Conservation (phyloP, 164 flowering plant species). For the Stephania cephalantha region DNA sequence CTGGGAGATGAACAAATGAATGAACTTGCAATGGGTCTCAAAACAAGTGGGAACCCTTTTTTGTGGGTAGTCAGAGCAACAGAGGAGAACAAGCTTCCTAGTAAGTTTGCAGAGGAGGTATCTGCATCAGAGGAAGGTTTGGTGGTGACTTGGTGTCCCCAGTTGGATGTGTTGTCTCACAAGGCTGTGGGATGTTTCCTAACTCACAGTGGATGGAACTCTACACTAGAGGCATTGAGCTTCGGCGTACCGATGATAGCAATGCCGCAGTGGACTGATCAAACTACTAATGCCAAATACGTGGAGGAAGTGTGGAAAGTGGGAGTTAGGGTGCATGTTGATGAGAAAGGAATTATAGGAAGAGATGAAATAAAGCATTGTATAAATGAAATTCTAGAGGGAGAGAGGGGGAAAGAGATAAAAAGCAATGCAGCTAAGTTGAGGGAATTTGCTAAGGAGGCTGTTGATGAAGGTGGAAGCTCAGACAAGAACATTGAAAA, state of each 20-base stretch:
- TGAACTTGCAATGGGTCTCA: constrained; percentile 29
- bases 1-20: constrained; percentile 23
- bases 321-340: constrained; percentile 31
- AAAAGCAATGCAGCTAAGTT: constrained; percentile 32
- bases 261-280: constrained; percentile 47
- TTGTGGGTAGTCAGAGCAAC: constrained; percentile 43
- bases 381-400: constrained; percentile 40
- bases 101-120: constrained; percentile 23
- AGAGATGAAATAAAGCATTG: constrained; percentile 31
- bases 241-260: constrained; percentile 52
- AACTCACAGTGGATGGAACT: constrained; percentile 58
- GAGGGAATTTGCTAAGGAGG: constrained; percentile 38
- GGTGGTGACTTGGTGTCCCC: constrained; percentile 42
- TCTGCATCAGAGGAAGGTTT: constrained; percentile 22
- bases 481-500: constrained; percentile 39
- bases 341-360: constrained; percentile 31
- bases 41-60: constrained; percentile 11
- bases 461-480: constrained; percentile 38
- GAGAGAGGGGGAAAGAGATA: constrained; percentile 26
- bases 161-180: constrained; percentile 38
- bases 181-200: constrained; percentile 45
- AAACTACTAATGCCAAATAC: constrained; percentile 42
- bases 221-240: constrained; percentile 46
- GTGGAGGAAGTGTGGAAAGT: constrained; percentile 44
- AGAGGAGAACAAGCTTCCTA: constrained; percentile 36